These are phyloP conservation scores for Monosporascus ibericus DNA, from an alignment of 2,329 filamentous ascomycete species.

Conservation along the genomic window DNA sequence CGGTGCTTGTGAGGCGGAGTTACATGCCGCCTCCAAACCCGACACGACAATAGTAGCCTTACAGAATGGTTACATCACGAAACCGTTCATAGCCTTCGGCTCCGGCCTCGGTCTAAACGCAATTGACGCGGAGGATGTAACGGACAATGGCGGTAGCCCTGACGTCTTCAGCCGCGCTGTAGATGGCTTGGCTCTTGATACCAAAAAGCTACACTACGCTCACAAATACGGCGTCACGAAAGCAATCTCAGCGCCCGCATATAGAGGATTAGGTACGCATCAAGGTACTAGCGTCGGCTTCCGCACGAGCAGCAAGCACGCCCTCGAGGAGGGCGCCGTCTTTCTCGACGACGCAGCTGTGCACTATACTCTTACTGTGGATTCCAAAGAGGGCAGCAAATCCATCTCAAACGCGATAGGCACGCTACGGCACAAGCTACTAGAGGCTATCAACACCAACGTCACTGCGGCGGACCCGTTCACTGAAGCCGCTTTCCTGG, in stretches of 20 bases:
- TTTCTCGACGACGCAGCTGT: conserved; percentile 49
- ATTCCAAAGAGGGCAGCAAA: conserved; percentile 35
- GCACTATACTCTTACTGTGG: conserved; percentile 50
- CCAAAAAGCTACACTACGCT: conserved; percentile 48
- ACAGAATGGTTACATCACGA: conserved; percentile 53
- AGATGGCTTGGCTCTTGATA: conserved; percentile 49
- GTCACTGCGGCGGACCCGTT: conserved; percentile 33
- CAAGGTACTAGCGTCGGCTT: conserved; percentile 56
- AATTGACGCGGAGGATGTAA: conserved; percentile 51
- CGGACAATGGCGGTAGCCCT: conserved; percentile 43
- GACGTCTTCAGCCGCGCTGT: conserved; percentile 50
- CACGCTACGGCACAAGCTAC: conserved; percentile 45
- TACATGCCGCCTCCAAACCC: conserved; percentile 28
- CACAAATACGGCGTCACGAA: conserved; percentile 52
- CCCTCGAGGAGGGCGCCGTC: conserved; percentile 42
- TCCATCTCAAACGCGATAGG: conserved; percentile 51
- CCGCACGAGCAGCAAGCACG: conserved; percentile 41
- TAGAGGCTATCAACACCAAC: conserved; percentile 40
- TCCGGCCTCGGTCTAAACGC: conserved; percentile 56
- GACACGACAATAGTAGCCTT: conserved; percentile 39
- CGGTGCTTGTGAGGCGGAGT: conserved; percentile 43
- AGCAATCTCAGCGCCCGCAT: conserved; percentile 51
- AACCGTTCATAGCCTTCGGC: conserved; percentile 55
- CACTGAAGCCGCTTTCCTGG: conserved; percentile 45
- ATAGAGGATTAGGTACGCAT: conserved; percentile 35